These are phyloP conservation scores for Diaporthe nobilis DNA, from an alignment of 2,329 filamentous ascomycete species.

Conservation along the genomic window DNA sequence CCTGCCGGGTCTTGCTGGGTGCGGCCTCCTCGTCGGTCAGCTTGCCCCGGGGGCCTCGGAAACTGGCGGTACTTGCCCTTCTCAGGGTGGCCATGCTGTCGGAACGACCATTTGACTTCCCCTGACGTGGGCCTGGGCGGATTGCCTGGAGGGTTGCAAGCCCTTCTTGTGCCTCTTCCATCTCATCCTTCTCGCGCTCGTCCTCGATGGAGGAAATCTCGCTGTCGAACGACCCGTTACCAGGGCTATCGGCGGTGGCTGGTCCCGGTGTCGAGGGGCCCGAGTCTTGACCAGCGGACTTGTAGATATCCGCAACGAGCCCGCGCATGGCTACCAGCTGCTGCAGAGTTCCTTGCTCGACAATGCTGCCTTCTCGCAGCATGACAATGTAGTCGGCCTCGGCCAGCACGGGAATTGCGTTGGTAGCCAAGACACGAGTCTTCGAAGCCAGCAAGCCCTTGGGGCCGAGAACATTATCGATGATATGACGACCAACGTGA, in stretches of 20 bases:
- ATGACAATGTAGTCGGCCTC: constrained; percentile 92
- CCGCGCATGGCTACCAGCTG: constrained; percentile 96
- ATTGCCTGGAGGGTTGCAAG: constrained; percentile 72
- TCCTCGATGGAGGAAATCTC: constrained; percentile 72
- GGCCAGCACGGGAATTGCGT: constrained; percentile 90
- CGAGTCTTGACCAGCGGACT: constrained; percentile 75
- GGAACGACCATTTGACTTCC: constrained; percentile 67
- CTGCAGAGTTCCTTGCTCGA: constrained; percentile 90
- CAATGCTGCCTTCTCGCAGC: constrained; percentile 84
- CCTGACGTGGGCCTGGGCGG: constrained; percentile 38
- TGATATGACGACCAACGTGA: constrained; percentile 94
- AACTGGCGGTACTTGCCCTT: constrained; percentile 91
- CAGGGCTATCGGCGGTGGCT: constrained; percentile 54
- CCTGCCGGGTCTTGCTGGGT: constrained; percentile 83
- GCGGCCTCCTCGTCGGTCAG: constrained; percentile 86
- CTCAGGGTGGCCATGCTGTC: constrained; percentile 86
- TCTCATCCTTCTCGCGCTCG: constrained; percentile 71
- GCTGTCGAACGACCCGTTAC: constrained; percentile 59
- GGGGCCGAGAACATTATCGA: constrained; percentile 91
- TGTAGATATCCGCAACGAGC: constrained; percentile 87
- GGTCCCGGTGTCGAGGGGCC: constrained; percentile 44
- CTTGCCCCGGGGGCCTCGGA: constrained; percentile 88
- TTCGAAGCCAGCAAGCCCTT: constrained; percentile 87
- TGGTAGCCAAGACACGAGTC: constrained; percentile 93
- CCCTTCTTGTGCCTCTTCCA: constrained; percentile 84